Percentiles rank a stretch among this genome's conserved stretches.
Conservation (phyloP, 1,139 yeast genomes). For the Geotrichum aggregatum region DNA sequence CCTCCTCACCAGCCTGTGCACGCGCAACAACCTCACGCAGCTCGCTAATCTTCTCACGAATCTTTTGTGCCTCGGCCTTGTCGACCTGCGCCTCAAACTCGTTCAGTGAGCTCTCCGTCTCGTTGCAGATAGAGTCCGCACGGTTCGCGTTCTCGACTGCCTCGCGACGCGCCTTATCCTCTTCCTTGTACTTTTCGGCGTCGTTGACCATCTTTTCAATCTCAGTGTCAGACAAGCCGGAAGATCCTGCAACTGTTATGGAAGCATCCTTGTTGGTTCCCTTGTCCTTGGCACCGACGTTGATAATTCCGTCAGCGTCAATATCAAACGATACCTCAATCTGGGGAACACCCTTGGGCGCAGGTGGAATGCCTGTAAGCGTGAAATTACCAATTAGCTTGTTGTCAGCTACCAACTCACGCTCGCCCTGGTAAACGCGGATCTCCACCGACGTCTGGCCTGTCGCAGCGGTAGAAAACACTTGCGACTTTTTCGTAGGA, state of each 20-base stretch:
- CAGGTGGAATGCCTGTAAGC: slow-evolving; percentile 90
- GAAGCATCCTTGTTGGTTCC: slow-evolving; percentile 98
- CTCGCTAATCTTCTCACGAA: slow-evolving; percentile 67
- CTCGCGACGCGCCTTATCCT: slow-evolving; percentile 93
- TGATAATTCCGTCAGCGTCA: slow-evolving; percentile 98
- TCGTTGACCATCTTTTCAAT: slow-evolving; percentile 98
- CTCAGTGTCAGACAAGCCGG: slow-evolving; percentile 94
- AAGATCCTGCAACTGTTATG: slow-evolving; percentile 97
- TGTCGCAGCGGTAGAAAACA: slow-evolving; percentile 97
- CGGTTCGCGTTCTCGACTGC: slow-evolving; percentile 93
- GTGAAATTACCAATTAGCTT: slow-evolving; percentile 97
- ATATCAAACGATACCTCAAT: slow-evolving; percentile 96
- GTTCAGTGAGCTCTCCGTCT: slow-evolving; percentile 88
- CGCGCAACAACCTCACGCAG: slow-evolving; percentile 89
- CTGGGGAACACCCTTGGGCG: slow-evolving; percentile 99
- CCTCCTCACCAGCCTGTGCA: slow-evolving; percentile 90
- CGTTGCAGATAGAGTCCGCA: slow-evolving; percentile 94
- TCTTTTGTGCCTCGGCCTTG: slow-evolving; percentile 80
- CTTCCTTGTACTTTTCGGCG: slow-evolving; percentile 96
- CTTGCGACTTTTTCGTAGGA: slow-evolving; percentile 95
- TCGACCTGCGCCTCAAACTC: slow-evolving; percentile 94
- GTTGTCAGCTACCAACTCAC: slow-evolving; percentile 98
- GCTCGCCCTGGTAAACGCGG: slow-evolving; percentile 99
- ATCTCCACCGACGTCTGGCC: slow-evolving; percentile 99
- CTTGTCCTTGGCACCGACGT: slow-evolving; percentile 97